Base-by-base conservation (phyloP, 1,284 basidiomycete species). In the Fomitopsis schrenkii region DNA sequence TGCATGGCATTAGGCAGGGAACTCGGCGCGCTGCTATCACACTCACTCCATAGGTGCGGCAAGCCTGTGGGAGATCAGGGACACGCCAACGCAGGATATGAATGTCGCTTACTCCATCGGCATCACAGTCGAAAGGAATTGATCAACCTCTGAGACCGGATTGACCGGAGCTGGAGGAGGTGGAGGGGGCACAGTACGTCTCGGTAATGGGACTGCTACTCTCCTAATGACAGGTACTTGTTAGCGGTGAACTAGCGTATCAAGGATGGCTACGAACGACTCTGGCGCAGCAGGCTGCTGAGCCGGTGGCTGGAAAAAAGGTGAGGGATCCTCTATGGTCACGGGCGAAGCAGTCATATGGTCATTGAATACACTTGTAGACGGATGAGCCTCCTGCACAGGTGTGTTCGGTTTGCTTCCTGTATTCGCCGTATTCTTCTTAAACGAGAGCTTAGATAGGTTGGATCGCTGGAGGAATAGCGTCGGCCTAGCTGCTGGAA, bases 111-210 rank as follows among this genome's bases (percentile, higher is more conserved):
- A 82, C 80, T 66, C 70, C 14, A 71, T n/a, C 19, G 77, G 79
- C 79, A 81, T 81, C 6, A 80, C 68, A 5, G 48, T 59, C 0
- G 54, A 59, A 17, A 82, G 66, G 59, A 82, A 80, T 3, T 62
- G 61, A 26, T 78, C 72, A 35, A 72, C 75, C 60, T 71, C 71
- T 1, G 62, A 52, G 30, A 60, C 55, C 2, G 60, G 9, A 5
- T 36, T 19, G 14, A 33, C 30, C 30, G 30, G 30, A 33, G 30
- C 30, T 33, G 40, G 2, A 26, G 59, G 33, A 2, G 35, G 28
- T 38, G 38, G 33, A 22, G 44, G 41, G 26, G 58, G n/a, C 7
- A 48, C 52, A 12, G 57, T 54, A 15, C 64, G 64, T 5, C 66
- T 62, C 30, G 66, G 66, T 41, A 67, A 59, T 6, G 64, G 61